Evolutionary conservation across 495 filamentous ascomycete species (phyloP).

Genomic region (Lophiostoma macrostomum): DNA sequence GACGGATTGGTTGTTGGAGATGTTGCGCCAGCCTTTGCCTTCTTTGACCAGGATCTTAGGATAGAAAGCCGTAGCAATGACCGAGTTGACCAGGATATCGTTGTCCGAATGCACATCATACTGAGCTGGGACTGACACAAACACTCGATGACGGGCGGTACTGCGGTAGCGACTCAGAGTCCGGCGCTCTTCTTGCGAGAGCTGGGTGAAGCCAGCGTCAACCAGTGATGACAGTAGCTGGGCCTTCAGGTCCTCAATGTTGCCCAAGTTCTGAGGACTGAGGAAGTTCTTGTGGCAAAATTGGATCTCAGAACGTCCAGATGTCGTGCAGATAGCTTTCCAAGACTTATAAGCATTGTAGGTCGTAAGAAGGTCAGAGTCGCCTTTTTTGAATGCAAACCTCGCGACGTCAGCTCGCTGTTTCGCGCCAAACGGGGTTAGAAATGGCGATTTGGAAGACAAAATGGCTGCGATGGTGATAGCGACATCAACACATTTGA

Average conservation of each 20-base stretch:
- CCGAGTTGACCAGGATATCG: slow-evolving; percentile 69
- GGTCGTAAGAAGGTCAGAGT: slow-evolving; percentile 86
- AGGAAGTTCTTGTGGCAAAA: slow-evolving; percentile 94
- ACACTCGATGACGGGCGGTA: slow-evolving; percentile 61
- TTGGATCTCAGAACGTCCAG: slow-evolving; percentile 65
- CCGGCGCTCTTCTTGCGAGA: slow-evolving; percentile 65
- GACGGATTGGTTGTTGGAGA: slow-evolving; percentile 85
- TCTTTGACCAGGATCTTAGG: slow-evolving; percentile 85
- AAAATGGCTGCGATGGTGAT: slow-evolving; percentile 89
- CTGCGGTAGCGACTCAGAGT: slow-evolving; percentile 60
- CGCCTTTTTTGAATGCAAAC: slow-evolving; percentile 73
- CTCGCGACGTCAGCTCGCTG: slow-evolving; percentile 74
- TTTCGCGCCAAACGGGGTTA: slow-evolving; percentile 76
- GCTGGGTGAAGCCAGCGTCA: slow-evolving; percentile 74
- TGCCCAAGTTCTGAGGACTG: slow-evolving; percentile 73
- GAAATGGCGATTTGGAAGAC: slow-evolving; percentile 91
- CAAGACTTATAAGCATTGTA: slow-evolving; percentile 92
- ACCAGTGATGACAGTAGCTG: slow-evolving; percentile 78
- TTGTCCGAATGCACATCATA: slow-evolving; percentile 73
- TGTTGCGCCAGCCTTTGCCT: slow-evolving; percentile 85
- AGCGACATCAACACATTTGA: slow-evolving; percentile 84
- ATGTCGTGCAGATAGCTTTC: slow-evolving; percentile 70
- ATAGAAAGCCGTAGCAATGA: slow-evolving; percentile 90
- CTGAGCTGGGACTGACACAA: slow-evolving; percentile 73
- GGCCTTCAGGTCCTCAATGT: slow-evolving; percentile 91